Evolutionary conservation across 768 basidiomycete genomes (phyloP).

Genomic region (Suillus alpinus): DNA sequence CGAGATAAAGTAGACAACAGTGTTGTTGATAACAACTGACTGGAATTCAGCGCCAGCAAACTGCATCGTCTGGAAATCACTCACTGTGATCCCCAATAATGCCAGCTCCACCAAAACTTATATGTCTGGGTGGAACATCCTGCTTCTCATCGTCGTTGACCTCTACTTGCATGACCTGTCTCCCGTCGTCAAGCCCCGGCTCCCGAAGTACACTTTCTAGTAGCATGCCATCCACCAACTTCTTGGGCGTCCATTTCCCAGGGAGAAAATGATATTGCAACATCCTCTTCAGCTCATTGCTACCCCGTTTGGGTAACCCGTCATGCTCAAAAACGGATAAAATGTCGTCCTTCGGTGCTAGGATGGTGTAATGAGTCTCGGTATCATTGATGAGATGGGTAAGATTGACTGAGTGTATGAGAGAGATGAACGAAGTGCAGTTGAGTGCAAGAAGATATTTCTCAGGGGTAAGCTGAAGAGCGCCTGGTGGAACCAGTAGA

Average conservation of each 20-base stretch:
- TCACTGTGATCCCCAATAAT: conserved; percentile 76
- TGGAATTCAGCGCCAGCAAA: conserved; percentile 9
- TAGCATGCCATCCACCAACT: conserved; percentile 71
- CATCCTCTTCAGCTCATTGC: conserved; percentile 64
- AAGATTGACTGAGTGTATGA: conserved; percentile 83
- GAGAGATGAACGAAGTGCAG: conserved; percentile 85
- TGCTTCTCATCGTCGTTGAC: conserved; percentile 53
- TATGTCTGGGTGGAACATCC: conserved; percentile 44
- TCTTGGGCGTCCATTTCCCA: conserved; percentile 67
- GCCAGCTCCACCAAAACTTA: conserved; percentile 82
- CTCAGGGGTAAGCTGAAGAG: conserved; percentile 85
- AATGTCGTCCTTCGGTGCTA: conserved; percentile 89
- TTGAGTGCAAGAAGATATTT: conserved; percentile 92
- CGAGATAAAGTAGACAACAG: conserved; percentile 87
- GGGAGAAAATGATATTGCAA: conserved; percentile 92
- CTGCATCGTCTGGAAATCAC: conserved; percentile 20
- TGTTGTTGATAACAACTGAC: conserved; percentile 70
- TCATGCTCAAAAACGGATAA: conserved; percentile 51
- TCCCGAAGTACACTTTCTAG: conserved; percentile 79
- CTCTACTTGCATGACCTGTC: conserved; percentile 68
- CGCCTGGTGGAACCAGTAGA: conserved; percentile 73
- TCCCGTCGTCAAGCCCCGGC: conserved; percentile 61
- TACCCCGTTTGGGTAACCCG: conserved; percentile 60
- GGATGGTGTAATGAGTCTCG: conserved; percentile 74
- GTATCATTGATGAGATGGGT: conserved; percentile 67